Percentiles rank a stretch among this genome's conserved stretches.
Evolutionary conservation across 768 basidiomycete genomes (phyloP).

Genomic region (Phaeolepiota aurea): DNA sequence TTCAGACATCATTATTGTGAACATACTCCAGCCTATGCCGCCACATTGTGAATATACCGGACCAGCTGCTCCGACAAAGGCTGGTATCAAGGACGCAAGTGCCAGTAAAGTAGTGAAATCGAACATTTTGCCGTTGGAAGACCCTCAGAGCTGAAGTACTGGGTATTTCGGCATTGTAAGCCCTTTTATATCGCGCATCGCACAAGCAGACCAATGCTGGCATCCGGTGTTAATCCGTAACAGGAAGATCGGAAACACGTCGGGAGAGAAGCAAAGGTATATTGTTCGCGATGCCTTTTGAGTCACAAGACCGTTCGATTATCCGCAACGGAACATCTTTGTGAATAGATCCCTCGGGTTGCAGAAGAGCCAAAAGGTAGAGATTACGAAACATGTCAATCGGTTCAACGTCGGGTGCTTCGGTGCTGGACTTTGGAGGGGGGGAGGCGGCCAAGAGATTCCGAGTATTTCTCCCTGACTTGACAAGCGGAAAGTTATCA

Average conservation of each 20-base stretch:
- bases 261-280: conserved; percentile 11
- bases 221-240: conserved; percentile 29
- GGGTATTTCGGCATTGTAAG: conserved; percentile 1
- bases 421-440: not conserved
- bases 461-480: no score
- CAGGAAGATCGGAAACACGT: conserved; percentile 16
- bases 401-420: conserved; percentile 14
- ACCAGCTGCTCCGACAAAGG: conserved; percentile 32
- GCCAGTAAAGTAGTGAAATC: conserved; percentile 36
- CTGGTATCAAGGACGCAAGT: conserved; percentile 32
- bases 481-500: no score
- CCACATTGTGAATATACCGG: conserved; percentile 46
- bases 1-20: not conserved
- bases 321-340: not conserved
- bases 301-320: conserved; percentile 16
- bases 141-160: conserved; percentile 6
- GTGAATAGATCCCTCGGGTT: not conserved
- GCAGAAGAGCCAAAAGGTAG: no score
- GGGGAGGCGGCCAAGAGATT: not conserved
- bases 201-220: conserved; percentile 3
- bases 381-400: conserved; percentile 6
- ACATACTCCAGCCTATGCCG: conserved; percentile 42
- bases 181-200: conserved; percentile 13
- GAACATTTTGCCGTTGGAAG: conserved; percentile 26
- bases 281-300: not conserved